These are phyloP conservation scores for Sarcomyxa edulis DNA, from an alignment of 768 basidiomycete genomes.

Conservation along the genomic window DNA sequence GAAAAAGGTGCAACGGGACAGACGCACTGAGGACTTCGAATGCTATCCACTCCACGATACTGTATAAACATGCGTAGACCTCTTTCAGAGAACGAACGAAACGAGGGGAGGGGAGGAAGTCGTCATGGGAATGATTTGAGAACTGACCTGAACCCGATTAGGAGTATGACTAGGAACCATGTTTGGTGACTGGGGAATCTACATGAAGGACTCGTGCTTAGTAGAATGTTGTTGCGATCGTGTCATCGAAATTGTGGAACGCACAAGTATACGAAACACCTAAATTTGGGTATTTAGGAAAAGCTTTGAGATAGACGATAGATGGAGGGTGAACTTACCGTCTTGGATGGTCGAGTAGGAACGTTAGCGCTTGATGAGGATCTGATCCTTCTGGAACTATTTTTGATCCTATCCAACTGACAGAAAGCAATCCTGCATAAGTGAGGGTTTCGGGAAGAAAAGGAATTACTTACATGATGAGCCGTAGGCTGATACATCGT, in stretches of 20 bases:
- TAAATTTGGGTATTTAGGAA: no score
- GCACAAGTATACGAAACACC: constrained; percentile 61
- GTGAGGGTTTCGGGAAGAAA: neutral
- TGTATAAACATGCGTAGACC: constrained; percentile 18
- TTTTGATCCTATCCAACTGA: constrained; percentile 59
- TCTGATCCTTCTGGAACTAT: constrained; percentile 39
- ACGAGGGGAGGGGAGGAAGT: neutral
- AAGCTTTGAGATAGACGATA: neutral
- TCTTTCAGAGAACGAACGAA: neutral
- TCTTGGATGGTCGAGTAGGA: constrained; percentile 75
- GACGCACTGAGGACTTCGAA: constrained; percentile 56
- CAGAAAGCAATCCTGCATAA: neutral
- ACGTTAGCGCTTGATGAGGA: constrained; percentile 51
- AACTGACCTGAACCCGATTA: constrained; percentile 50
- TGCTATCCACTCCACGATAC: constrained; percentile 61
- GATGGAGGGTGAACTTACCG: constrained; percentile 29
- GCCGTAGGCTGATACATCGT: constrained; percentile 41
- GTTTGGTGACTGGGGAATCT: constrained; percentile 73
- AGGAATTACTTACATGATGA: constrained; percentile 44
- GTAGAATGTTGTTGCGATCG: no score
- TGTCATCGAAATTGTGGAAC: constrained; percentile 7
- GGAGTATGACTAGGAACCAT: constrained; percentile 59
- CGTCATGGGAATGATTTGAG: no score
- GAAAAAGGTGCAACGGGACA: neutral
- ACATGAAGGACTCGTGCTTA: no score